Base-by-base conservation (phyloP, 164 flowering plant genomes). In the Brasenia schreberi region DNA sequence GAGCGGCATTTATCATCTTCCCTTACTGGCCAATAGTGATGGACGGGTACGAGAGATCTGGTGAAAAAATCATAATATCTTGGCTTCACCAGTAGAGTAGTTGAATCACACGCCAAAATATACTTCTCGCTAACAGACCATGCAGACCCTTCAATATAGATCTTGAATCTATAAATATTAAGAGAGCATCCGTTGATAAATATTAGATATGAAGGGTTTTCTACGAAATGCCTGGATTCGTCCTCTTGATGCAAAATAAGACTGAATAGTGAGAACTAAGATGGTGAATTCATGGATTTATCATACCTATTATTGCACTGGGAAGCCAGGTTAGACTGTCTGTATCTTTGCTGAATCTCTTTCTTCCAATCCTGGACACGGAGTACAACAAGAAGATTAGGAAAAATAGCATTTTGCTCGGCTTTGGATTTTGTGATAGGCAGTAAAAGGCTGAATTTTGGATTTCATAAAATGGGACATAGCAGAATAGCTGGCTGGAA, bases 101-200 rank as follows among this genome's bases (percentile, higher is more conserved):
- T 74, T n/a, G 88, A 80, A 64, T 88, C 82, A 33, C 95, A 86
- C 3, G 89, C 90, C 53, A 87, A 64, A 19, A 87, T 87, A 43
- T 87, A 87, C 39, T 87, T 87, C 69, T 80, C 75, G 56, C 95
- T 86, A 2, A 88, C 91, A 2, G 95, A 86, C 95, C 95, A 88
- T 18, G 88, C 80, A 14, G 61, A 61, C 67, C 95, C 95, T 80
- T 86, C 95, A 0, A 79, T 72, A 27, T 85, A 86, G 9, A 86
- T 82, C 78, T 86, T 86, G 56, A 83, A 88, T 67, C 90, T 87
- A 58, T 19, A 44, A 5, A 44, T 6, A 60, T n/a, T 0, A 17
- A 60, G 14, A 60, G 14, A 17, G 6, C 11, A 6, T 60, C 23
- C 17, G 17, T 60, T 16, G 62, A 60, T 1, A 60, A 0, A 60